phyloP scores from a whole-genome alignment of 2,329 filamentous ascomycete genomes.

The Cephalotrichum gorgonifer region DNA sequence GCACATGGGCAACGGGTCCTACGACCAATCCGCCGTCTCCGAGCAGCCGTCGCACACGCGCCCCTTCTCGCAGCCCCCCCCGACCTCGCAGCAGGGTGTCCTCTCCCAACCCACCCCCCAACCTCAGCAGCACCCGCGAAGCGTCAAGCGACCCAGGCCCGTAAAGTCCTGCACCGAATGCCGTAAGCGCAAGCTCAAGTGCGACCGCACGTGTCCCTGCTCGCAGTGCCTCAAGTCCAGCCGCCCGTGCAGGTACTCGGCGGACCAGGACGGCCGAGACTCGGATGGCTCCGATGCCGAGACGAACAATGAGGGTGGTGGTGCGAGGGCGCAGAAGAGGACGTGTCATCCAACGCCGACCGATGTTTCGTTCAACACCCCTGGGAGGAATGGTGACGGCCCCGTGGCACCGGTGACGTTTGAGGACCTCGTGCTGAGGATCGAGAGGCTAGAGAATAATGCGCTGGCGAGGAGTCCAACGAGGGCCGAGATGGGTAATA shows the following conservation, averaged over 20 bases:
- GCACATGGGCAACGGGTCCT: constrained; percentile 4
- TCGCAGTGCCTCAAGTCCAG: constrained; percentile 49
- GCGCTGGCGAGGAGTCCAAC: constrained; percentile 30
- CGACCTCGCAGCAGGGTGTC: not conserved
- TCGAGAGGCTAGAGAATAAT: constrained; percentile 44
- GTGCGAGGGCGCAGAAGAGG: constrained; percentile 27
- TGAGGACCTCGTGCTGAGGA: constrained; percentile 36
- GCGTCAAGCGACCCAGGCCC: constrained; percentile 42
- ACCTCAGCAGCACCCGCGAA: constrained; percentile 21
- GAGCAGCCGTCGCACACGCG: constrained; percentile 3
- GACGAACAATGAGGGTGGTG: constrained; percentile 11
- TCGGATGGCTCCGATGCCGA: constrained; percentile 40
- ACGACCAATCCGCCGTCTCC: constrained; percentile 1
- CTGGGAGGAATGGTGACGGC: constrained; percentile 11
- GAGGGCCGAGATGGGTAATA: constrained; percentile 22
- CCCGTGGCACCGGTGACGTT: constrained; percentile 23
- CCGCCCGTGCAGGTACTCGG: constrained; percentile 40
- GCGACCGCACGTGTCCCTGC: constrained; percentile 45
- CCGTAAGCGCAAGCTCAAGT: constrained; percentile 45
- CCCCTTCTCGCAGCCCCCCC: not conserved
- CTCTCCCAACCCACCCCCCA: constrained; percentile 2
- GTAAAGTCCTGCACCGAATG: constrained; percentile 48
- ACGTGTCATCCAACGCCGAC: constrained; percentile 1
- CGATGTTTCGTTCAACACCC: not conserved
- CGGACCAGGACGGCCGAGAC: constrained; percentile 34